Conservation (phyloP, 768 basidiomycete genomes). For the Harrya chromipes region DNA sequence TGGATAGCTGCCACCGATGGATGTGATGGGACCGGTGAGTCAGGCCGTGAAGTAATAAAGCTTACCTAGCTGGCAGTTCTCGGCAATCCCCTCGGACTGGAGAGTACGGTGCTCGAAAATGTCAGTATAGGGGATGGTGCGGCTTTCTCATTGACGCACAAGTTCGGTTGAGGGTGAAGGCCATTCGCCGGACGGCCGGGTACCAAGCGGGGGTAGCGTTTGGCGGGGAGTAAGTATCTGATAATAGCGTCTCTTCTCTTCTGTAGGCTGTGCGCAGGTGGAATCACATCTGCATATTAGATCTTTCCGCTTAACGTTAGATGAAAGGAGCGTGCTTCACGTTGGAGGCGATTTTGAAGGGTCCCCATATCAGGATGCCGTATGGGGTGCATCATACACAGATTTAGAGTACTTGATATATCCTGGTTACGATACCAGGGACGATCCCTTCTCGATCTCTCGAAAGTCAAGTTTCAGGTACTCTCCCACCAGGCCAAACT, state of each 20-base stretch:
- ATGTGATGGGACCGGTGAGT: constrained; percentile 13
- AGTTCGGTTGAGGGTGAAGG: neutral
- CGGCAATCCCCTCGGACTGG: constrained; percentile 19
- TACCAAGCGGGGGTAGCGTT: constrained; percentile 13
- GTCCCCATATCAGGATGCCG: constrained; percentile 32
- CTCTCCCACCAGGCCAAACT: constrained; percentile 28
- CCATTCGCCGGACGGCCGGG: neutral
- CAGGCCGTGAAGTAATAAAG: constrained; percentile 20
- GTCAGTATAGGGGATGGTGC: neutral
- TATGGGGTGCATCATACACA: constrained; percentile 33
- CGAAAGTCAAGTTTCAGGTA: constrained; percentile 35
- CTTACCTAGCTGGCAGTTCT: constrained; percentile 15
- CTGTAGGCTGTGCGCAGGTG: constrained; percentile 24
- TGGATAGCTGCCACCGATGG: constrained; percentile 16
- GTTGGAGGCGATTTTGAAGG: constrained; percentile 23
- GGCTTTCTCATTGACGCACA: constrained; percentile 12
- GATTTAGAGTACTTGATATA: constrained; percentile 35
- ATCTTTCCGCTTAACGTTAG: constrained; percentile 37
- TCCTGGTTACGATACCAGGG: constrained; percentile 34
- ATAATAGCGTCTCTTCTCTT: constrained; percentile 8
- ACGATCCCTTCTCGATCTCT: constrained; percentile 38
- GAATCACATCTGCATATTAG: constrained; percentile 31
- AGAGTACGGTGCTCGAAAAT: neutral
- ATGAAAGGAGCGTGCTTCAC: constrained; percentile 33
- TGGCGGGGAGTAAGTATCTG: neutral